Conservation (phyloP, 1,284 basidiomycete genomes). For the Sanghuangporus sanghuang region DNA sequence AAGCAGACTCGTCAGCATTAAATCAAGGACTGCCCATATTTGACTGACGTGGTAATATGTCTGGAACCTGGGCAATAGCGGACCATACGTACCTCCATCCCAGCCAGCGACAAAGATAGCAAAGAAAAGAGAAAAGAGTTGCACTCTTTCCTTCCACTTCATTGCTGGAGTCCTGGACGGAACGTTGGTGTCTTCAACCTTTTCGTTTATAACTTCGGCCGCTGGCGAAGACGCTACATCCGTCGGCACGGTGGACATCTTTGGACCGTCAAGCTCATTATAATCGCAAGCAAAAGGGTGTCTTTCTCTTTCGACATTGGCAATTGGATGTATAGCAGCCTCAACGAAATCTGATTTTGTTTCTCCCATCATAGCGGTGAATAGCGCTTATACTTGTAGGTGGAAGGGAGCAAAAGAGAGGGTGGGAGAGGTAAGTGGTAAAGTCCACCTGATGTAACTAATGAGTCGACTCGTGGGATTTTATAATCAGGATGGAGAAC, state of each 20-base stretch:
- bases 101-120: conserved; percentile 16
- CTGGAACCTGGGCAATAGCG: conserved; percentile 15
- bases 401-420: no score
- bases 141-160: conserved; percentile 12
- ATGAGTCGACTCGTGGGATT: no score
- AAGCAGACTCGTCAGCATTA: neutral
- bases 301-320: neutral
- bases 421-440: no score
- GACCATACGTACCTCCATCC: conserved; percentile 16
- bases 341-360: neutral
- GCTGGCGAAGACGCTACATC: neutral
- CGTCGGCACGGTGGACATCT: neutral
- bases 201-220: neutral
- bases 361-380: no score
- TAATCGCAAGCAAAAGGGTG: neutral
- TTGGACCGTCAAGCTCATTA: neutral
- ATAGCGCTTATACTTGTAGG: no score
- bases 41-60: conserved; percentile 12
- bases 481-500: no score
- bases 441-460: no score
- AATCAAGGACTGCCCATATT: no score
- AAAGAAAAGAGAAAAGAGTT: conserved; percentile 15
- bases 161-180: neutral
- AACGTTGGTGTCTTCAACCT: neutral
- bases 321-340: neutral